Percentiles rank a stretch among this genome's conserved stretches.
Conservation (phyloP, 805 yeast species). For the Zygosaccharomyces rouxii region DNA sequence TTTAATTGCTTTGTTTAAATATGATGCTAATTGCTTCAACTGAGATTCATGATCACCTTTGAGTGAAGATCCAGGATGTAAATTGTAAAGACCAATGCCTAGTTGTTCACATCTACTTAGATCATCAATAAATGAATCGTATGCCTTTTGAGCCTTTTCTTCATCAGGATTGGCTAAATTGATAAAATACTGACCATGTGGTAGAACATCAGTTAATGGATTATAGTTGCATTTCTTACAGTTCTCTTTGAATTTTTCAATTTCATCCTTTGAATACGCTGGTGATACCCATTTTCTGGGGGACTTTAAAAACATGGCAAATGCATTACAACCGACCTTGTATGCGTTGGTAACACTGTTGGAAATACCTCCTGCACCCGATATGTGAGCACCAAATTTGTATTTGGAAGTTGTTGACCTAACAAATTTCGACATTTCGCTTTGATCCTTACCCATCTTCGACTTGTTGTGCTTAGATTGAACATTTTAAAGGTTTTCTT, state of each 20-base stretch:
- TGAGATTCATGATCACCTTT: slow-evolving; percentile 66
- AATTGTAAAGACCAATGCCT: slow-evolving; percentile 79
- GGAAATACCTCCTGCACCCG: slow-evolving; percentile 74
- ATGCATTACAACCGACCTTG: slow-evolving; percentile 59
- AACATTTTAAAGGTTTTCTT: not conserved
- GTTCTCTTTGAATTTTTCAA: slow-evolving; percentile 54
- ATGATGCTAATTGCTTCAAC: slow-evolving; percentile 63
- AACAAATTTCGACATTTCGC: slow-evolving; percentile 35
- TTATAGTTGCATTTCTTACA: slow-evolving; percentile 65
- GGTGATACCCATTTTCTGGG: slow-evolving; percentile 93
- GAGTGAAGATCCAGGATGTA: slow-evolving; percentile 89
- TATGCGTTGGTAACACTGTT: slow-evolving; percentile 60
- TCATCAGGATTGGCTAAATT: slow-evolving; percentile 87
- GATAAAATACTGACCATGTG: slow-evolving; percentile 93
- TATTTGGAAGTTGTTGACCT: slow-evolving; percentile 43
- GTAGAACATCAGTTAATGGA: slow-evolving; percentile 74
- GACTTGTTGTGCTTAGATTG: not conserved
- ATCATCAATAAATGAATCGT: slow-evolving; percentile 78
- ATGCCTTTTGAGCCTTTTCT: slow-evolving; percentile 72
- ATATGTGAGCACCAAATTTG: slow-evolving; percentile 88
- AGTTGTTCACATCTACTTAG: slow-evolving; percentile 79
- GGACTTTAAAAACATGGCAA: slow-evolving; percentile 85
- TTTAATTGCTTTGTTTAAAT: slow-evolving; percentile 71
- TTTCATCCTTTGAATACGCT: slow-evolving; percentile 62
- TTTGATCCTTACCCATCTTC: not conserved